Conservation (phyloP, 2,329 filamentous ascomycete species). For the Chaetoscypha palmicola region DNA sequence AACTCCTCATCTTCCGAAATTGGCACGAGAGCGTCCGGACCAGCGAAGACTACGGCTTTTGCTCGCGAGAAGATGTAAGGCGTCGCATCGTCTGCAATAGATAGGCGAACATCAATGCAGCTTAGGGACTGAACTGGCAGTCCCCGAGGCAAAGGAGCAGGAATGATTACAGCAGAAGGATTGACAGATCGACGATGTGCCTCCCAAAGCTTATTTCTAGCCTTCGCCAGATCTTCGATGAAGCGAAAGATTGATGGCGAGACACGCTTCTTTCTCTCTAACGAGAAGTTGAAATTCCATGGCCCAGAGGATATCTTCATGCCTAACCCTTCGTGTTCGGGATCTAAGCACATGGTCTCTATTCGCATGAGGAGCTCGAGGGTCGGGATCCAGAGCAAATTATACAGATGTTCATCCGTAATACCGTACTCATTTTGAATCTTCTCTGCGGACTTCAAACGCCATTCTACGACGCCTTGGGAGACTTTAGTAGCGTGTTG, state of each 20-base stretch:
- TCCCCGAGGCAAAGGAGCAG: background rate
- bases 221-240: background rate
- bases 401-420: background rate
- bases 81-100: background rate
- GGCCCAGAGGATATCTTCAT: background rate
- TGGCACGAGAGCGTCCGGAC: background rate
- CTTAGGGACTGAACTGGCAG: background rate
- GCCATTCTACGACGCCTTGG: background rate
- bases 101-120: background rate
- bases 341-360: background rate
- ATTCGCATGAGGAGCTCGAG: conserved; percentile 1
- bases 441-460: background rate
- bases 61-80: background rate
- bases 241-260: conserved; percentile 1
- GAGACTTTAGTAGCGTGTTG: background rate
- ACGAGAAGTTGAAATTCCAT: background rate
- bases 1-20: background rate
- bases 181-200: background rate
- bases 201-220: background rate
- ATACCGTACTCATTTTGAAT: background rate
- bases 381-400: conserved; percentile 1
- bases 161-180: background rate
- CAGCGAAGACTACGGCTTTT: conserved; percentile 1
- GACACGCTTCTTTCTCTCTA: background rate
- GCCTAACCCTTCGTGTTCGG: background rate